Evolutionary conservation across 2,329 filamentous ascomycete species (phyloP).

Genomic region (Fusarium equiseti): DNA sequence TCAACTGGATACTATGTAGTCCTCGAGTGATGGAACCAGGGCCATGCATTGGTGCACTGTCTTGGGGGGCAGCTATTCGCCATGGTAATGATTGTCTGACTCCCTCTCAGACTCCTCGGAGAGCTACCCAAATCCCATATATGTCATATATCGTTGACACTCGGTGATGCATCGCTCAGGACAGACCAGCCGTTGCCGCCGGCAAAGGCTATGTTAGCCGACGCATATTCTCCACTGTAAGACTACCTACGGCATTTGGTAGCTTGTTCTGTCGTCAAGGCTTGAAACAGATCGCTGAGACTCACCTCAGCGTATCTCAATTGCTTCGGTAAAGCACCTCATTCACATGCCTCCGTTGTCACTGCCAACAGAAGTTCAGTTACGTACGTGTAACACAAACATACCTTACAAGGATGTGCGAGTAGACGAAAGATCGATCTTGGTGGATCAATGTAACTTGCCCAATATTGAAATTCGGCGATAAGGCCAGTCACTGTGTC

Average conservation of each 20-base stretch:
- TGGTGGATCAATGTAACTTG: slow-evolving; percentile 38
- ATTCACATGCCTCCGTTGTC: slow-evolving; percentile 26
- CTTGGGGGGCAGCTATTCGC: slow-evolving; percentile 2
- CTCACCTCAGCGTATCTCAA: background rate
- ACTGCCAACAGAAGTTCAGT: slow-evolving; percentile 29
- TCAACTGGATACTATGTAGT: background rate
- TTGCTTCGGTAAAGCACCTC: slow-evolving; percentile 4
- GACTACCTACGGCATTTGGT: slow-evolving; percentile 11
- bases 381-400: slow-evolving; percentile 43
- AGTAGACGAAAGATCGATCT: slow-evolving; percentile 42
- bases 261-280: background rate
- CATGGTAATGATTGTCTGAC: background rate
- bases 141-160: background rate
- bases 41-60: slow-evolving; percentile 7
- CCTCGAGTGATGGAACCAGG: background rate
- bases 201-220: slow-evolving; percentile 29
- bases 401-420: slow-evolving; percentile 35
- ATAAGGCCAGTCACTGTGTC: slow-evolving; percentile 34
- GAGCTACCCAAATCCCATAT: slow-evolving; percentile 19
- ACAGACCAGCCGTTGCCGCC: slow-evolving; percentile 30
- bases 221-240: slow-evolving; percentile 38
- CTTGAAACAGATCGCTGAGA: background rate
- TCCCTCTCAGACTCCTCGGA: slow-evolving; percentile 12
- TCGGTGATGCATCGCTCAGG: slow-evolving; percentile 1
- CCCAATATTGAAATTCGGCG: slow-evolving; percentile 33